Conservation (phyloP, 495 filamentous ascomycete species). For the Podospora tetraspora region DNA sequence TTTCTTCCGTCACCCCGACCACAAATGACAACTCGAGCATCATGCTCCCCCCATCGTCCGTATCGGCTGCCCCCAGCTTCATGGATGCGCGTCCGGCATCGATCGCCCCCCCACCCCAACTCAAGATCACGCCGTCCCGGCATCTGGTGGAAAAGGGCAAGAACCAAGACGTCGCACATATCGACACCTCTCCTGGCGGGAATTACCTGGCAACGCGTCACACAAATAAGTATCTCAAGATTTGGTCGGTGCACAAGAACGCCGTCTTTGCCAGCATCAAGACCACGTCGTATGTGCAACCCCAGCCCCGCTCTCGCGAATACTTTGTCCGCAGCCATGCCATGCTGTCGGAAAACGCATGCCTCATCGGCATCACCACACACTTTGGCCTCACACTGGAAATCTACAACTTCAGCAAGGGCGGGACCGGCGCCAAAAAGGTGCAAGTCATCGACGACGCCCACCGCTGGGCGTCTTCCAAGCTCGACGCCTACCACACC, state of each 20-base stretch:
- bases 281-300: conserved; percentile 25
- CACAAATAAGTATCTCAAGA: conserved; percentile 24
- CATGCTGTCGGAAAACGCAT: conserved; percentile 24
- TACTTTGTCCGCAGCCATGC: conserved; percentile 30
- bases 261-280: conserved; percentile 24
- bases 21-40: neutral
- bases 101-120: neutral
- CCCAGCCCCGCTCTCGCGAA: conserved; percentile 26
- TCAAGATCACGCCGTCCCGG: conserved; percentile 15
- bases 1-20: neutral
- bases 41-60: neutral
- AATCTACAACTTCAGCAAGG: conserved; percentile 29
- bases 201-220: conserved; percentile 22
- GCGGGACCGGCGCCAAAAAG: conserved; percentile 19
- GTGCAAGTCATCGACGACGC: conserved; percentile 30
- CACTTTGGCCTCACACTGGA: conserved; percentile 30
- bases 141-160: conserved; percentile 26
- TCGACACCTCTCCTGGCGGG: conserved; percentile 20
- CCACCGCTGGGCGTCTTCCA: conserved; percentile 26
- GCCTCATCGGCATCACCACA: conserved; percentile 24
- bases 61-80: neutral
- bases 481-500: conserved; percentile 21
- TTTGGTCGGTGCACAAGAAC: conserved; percentile 26
- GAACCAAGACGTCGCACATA: conserved; percentile 22
- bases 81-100: neutral